A percentile compares a stretch with the other conserved stretches of the same genome.
Evolutionary conservation across 768 basidiomycete species (phyloP).

Genomic region (Lepiota venenata): DNA sequence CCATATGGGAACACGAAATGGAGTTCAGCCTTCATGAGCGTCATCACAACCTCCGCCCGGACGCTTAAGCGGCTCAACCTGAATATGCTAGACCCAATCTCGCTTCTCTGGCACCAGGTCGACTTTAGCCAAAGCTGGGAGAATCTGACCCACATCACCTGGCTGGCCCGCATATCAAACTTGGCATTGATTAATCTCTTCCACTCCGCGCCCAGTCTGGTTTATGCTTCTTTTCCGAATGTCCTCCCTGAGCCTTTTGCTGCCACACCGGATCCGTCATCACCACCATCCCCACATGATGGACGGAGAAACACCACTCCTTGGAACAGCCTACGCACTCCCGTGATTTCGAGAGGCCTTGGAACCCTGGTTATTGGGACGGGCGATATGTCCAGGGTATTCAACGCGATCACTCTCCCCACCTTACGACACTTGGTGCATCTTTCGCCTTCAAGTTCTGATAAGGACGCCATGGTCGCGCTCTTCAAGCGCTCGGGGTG

Average conservation of each 20-base stretch:
- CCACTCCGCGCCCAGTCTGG: conserved; percentile 8
- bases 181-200: conserved; percentile 5
- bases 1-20: background rate
- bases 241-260: background rate
- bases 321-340: background rate
- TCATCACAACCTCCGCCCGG: conserved; percentile 3
- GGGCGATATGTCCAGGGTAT: background rate
- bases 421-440: conserved; percentile 8
- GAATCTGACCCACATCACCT: conserved; percentile 10
- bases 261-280: too few relatives aligned
- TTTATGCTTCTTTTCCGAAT: conserved; percentile 7
- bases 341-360: background rate
- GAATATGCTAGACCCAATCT: background rate
- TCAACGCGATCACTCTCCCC: conserved; percentile 6
- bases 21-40: background rate
- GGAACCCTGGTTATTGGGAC: conserved; percentile 1
- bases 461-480: conserved; percentile 5
- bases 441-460: background rate
- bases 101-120: background rate
- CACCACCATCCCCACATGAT: too few relatives aligned
- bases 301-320: background rate
- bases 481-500: conserved; percentile 12
- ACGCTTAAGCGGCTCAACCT: conserved; percentile 2
- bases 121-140: conserved; percentile 1
- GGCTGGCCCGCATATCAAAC: conserved; percentile 1